phyloP scores from a whole-genome alignment of 345 rosid genomes.

The Brassica napus region DNA sequence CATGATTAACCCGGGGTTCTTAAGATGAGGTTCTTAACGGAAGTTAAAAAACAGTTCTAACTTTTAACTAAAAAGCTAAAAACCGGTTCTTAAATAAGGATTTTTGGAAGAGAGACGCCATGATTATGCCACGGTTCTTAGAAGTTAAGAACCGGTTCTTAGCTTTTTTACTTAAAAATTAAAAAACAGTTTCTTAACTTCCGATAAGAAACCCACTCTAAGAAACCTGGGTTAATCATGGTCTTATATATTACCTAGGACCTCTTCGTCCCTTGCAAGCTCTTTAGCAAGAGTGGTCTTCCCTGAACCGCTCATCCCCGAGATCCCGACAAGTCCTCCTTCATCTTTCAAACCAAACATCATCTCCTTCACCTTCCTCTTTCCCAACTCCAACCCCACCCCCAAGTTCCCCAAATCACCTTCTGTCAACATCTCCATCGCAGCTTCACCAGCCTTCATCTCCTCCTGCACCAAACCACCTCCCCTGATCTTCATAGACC shows the following conservation, averaged over 20 bases:
- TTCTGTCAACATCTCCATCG: constrained; percentile 31
- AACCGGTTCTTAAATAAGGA: too few species aligned
- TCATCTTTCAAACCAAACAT: constrained; percentile 40
- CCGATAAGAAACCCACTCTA: too few species aligned
- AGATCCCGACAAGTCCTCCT: constrained; percentile 55
- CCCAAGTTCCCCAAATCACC: constrained; percentile 41
- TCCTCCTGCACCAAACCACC: constrained; percentile 66
- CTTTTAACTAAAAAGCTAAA: too few species aligned
- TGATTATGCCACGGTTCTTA: too few species aligned
- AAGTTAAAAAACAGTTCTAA: too few species aligned
- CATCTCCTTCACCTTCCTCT: constrained; percentile 74
- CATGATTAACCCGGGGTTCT: too few species aligned
- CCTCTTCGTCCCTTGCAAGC: constrained; percentile 56
- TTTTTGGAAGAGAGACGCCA: too few species aligned
- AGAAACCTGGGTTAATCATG: too few species aligned
- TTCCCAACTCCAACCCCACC: constrained; percentile 57
- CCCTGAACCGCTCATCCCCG: constrained; percentile 63
- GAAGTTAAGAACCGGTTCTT: too few species aligned
- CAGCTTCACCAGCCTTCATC: constrained; percentile 47
- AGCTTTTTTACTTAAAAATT: too few species aligned
- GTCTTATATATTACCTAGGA: constrained; percentile 39
- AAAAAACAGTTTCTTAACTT: too few species aligned
- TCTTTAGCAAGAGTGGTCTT: constrained; percentile 66
- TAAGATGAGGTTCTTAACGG: too few species aligned
- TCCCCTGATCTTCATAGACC: constrained; percentile 61